Evolutionary conservation across 1,284 basidiomycete species (phyloP).

Genomic region (Apiotrichum domesticum): DNA sequence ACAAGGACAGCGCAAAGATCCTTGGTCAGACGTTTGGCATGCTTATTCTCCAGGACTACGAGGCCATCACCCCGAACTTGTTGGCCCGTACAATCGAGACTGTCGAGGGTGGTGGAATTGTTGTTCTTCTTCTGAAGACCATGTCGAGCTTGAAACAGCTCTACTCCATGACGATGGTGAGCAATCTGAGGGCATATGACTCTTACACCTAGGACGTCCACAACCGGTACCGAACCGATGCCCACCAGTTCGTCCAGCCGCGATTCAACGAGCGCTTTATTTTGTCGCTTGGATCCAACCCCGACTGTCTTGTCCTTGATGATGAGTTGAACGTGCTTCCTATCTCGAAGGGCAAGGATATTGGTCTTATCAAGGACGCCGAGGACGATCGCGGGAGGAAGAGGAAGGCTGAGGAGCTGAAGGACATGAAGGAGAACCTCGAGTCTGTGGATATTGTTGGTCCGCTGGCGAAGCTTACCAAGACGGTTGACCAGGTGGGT

Average conservation of each 20-base stretch:
- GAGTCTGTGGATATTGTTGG: slow-evolving; percentile 82
- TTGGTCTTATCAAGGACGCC: slow-evolving; percentile 50
- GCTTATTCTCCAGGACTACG: slow-evolving; percentile 96
- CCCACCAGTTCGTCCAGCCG: slow-evolving; percentile 84
- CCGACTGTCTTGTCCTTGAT: slow-evolving; percentile 88
- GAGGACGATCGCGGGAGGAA: slow-evolving; percentile 42
- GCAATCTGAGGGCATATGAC: slow-evolving; percentile 19
- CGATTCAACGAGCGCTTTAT: slow-evolving; percentile 99
- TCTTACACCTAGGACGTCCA: slow-evolving; percentile 71
- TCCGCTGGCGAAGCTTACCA: slow-evolving; percentile 83
- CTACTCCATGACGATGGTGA: slow-evolving; percentile 93
- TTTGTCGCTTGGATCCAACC: slow-evolving; percentile 81
- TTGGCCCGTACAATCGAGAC: slow-evolving; percentile 97
- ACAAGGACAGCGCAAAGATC: slow-evolving; percentile 93
- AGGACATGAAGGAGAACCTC: slow-evolving; percentile 72
- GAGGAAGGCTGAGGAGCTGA: slow-evolving; percentile 57
- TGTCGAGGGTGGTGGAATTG: slow-evolving; percentile 91
- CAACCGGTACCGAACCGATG: slow-evolving; percentile 81
- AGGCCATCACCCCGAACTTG: slow-evolving; percentile 95
- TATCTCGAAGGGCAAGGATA: slow-evolving; percentile 93
- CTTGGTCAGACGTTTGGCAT: slow-evolving; percentile 97
- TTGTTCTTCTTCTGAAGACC: slow-evolving; percentile 86
- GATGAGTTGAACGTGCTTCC: slow-evolving; percentile 98
- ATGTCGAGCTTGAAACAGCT: slow-evolving; percentile 91
- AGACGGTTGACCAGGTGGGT: slow-evolving; percentile 78